Base-by-base conservation (phyloP, 495 filamentous ascomycete species). In the Neurospora intermedia region DNA sequence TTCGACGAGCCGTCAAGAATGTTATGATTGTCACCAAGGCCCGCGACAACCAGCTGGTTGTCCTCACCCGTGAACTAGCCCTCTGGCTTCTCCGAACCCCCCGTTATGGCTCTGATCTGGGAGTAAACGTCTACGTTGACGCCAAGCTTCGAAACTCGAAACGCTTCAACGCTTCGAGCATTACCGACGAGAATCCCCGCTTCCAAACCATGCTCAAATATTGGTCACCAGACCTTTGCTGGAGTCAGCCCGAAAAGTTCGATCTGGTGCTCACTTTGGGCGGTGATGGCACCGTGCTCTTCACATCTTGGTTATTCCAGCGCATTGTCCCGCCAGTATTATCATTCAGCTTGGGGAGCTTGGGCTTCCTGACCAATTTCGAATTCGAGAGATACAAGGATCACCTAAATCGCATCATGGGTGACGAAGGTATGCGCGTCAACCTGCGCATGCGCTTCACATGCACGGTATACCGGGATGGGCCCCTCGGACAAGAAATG, bases 1-100 rank as follows among this genome's bases (percentile, higher is more conserved):
- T 98, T 82, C 93, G 91, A 80, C 89, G 93, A 69, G 94, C 92
- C 2, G 94, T 98, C 43, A 88, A 87, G 73, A 97, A 91, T 80
- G 88, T 99, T 73, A 97, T 99, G 93, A 94, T 99, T 75, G 89
- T 99, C 40, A 99, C 96, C 73, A 99, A 98, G 82, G 94, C 96
- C 35, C 88, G 93, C 66, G 96, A 99, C 80, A 97, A 97, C 77
- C 88, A 90, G 54, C 84, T 99, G 45, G 93, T 98, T 15, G 85
- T 88, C 74, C 84, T 97, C 77, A 99, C 96, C 1, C 89, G 93
- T 66, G 91, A 97, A 77, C 84, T 99, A 69, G 84, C 94, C 18
- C 88, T 91, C 76, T 99, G 94, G 93, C 84, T 99, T 8, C 85
- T 99, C 69, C 88, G 86, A 73, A 96, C 93, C 6, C 92, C 93